Base-by-base conservation (phyloP, 768 basidiomycete species). In the Lactarius indigo region DNA sequence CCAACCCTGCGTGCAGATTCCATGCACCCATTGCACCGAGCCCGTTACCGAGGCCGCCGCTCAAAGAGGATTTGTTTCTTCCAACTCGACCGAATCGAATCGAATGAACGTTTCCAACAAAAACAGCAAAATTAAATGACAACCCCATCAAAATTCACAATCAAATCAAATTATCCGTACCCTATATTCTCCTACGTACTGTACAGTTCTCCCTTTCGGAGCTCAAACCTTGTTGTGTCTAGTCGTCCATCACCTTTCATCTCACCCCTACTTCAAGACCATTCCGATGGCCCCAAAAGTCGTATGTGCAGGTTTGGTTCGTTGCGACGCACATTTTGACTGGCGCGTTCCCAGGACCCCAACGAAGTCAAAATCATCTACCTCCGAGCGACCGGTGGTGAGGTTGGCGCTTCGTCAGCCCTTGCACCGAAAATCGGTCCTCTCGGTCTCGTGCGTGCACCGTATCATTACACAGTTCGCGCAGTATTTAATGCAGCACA, bases 371-470 rank as follows among this genome's bases (percentile, higher is more conserved):
- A 98, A 85, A 92, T 97, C 82, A 97, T 98, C 85, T 94, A 95
- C 87, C 90, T 98, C 78, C 87, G 96, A 73, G 94, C 94, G 61
- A 97, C 94, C 63, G 97, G 97, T 81, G 97, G 97, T 86, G 97
- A 98, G 84, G 94, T 98, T 77, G 97, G 96, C 84, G 93, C 97
- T 68, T 98, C 96, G 8, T 95, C 97, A 66, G 96, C 97, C 68
- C 87, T 99, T 70, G 97, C 97, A 60, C 97, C 97, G 68, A 99
- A 99, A 88, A 98, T 99, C 78, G 97, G 97, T 87, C 97, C 97
- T 82, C 89, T 99, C 72, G 96, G 96, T 91, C 83, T 99, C 78
- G 96, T 98, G 77, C 75, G 95, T 72, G 1, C 35, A 26, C 37
- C 18, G 5, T 31, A 15, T 10, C 8, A 17, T 7, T 42, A n/a